Conservation (phyloP, 148 eudicot species). For the Rhododendron molle region DNA sequence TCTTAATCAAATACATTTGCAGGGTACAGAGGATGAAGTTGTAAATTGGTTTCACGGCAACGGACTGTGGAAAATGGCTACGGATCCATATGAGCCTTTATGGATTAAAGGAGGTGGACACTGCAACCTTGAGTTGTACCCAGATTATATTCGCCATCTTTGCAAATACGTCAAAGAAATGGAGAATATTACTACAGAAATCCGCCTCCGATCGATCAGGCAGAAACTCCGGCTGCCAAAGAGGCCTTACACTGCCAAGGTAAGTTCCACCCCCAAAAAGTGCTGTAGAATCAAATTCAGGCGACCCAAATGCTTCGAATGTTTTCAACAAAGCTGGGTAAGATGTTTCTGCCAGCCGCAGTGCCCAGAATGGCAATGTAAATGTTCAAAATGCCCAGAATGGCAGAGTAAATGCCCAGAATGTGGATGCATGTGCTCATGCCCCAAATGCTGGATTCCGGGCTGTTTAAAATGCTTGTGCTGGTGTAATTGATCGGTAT, state of each 20-base stretch:
- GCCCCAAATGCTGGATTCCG: slow-evolving; percentile 29
- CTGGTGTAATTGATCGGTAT: slow-evolving; percentile 2
- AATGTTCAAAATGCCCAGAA: slow-evolving; percentile 34
- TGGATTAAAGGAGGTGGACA: slow-evolving; percentile 99
- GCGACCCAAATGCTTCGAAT: slow-evolving; percentile 32
- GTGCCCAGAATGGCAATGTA: slow-evolving; percentile 25
- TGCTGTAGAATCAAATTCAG: slow-evolving; percentile 40
- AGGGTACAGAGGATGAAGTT: slow-evolving; percentile 99
- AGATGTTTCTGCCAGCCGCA: not conserved
- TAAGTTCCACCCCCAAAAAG: slow-evolving; percentile 23
- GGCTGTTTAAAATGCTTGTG: slow-evolving; percentile 29
- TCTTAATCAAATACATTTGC: slow-evolving; percentile 4
- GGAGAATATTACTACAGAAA: slow-evolving; percentile 77
- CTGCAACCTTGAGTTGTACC: slow-evolving; percentile 95
- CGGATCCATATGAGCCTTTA: slow-evolving; percentile 90
- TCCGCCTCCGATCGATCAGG: slow-evolving; percentile 62
- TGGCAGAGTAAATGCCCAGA: slow-evolving; percentile 29
- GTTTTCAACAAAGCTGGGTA: not conserved
- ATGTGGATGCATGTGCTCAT: slow-evolving; percentile 29
- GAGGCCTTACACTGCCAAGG: slow-evolving; percentile 4
- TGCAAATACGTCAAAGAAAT: slow-evolving; percentile 77
- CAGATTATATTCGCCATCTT: slow-evolving; percentile 93
- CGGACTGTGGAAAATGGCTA: slow-evolving; percentile 77
- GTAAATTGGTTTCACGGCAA: slow-evolving; percentile 90
- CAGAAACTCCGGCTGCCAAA: slow-evolving; percentile 35